Evolutionary conservation across 768 basidiomycete species (phyloP).

Genomic region (Tulasnella sp.): DNA sequence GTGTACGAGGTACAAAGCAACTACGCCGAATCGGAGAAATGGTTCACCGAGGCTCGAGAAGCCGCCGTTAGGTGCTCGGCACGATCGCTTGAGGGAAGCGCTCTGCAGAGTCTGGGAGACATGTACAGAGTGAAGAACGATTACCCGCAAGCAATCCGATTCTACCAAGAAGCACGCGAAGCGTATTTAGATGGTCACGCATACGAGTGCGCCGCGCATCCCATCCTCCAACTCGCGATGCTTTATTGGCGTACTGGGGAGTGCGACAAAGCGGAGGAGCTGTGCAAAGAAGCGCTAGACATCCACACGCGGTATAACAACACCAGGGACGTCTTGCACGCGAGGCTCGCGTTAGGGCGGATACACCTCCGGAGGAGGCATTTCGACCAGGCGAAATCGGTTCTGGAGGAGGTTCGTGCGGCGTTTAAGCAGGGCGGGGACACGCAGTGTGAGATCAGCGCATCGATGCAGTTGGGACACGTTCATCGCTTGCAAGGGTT

Average conservation of each 20-base stretch:
- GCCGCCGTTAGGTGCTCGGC: neutral
- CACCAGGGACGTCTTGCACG: too few species aligned
- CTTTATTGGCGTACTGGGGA: neutral
- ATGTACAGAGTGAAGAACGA: neutral
- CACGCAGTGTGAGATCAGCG: too few species aligned
- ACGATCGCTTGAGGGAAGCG: neutral
- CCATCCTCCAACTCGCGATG: neutral
- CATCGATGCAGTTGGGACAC: too few species aligned
- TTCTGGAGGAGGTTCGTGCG: too few species aligned
- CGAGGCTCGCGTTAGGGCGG: too few species aligned
- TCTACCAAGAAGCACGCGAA: neutral
- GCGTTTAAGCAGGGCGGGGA: too few species aligned
- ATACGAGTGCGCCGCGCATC: neutral
- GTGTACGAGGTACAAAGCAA: neutral
- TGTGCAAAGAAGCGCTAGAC: neutral
- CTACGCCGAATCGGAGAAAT: neutral
- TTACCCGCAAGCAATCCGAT: neutral
- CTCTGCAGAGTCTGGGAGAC: neutral
- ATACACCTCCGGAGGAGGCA: too few species aligned
- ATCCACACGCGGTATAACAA: neutral
- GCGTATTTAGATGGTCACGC: neutral
- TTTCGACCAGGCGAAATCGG: too few species aligned
- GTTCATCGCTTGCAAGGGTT: neutral
- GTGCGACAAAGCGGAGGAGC: neutral
- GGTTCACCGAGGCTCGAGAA: neutral